Conservation (phyloP, 2,329 filamentous ascomycete species). For the Neurospora crassa region DNA sequence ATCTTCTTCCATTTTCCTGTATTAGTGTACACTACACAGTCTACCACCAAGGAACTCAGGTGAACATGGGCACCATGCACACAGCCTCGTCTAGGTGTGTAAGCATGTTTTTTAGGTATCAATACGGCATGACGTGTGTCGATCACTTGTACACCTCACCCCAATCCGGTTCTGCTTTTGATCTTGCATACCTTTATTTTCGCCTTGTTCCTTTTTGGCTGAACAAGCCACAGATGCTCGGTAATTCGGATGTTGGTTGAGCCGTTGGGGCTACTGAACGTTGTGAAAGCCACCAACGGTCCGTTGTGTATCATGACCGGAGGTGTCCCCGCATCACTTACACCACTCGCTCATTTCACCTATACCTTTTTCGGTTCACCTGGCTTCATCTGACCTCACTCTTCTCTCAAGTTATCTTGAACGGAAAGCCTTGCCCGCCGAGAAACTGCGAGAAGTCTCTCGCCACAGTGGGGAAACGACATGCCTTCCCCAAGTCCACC, state of each 20-base stretch:
- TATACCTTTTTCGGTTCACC: neutral
- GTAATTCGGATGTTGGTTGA: neutral
- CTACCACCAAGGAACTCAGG: neutral
- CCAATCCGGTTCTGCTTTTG: neutral
- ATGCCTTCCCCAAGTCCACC: neutral
- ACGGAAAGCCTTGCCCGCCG: neutral
- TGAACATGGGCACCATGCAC: neutral
- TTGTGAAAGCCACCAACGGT: neutral
- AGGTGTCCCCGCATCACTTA: neutral
- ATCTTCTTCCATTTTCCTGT: neutral
- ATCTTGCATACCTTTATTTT: neutral
- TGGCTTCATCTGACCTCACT: neutral
- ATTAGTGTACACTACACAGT: neutral
- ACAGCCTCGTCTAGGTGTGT: neutral
- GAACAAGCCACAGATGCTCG: neutral
- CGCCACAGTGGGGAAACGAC: neutral
- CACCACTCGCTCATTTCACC: neutral
- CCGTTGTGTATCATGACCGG: neutral
- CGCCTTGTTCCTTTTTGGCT: too few relatives aligned
- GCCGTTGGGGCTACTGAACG: neutral
- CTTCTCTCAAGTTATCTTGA: neutral
- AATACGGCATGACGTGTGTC: neutral
- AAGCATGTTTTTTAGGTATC: neutral
- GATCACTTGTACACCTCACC: neutral
- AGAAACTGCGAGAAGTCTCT: neutral